Evolutionary conservation across 2,329 filamentous ascomycete species (phyloP), one percentile per base, ranked within the genome.

Genomic region (Beauveria asiatica): DNA sequence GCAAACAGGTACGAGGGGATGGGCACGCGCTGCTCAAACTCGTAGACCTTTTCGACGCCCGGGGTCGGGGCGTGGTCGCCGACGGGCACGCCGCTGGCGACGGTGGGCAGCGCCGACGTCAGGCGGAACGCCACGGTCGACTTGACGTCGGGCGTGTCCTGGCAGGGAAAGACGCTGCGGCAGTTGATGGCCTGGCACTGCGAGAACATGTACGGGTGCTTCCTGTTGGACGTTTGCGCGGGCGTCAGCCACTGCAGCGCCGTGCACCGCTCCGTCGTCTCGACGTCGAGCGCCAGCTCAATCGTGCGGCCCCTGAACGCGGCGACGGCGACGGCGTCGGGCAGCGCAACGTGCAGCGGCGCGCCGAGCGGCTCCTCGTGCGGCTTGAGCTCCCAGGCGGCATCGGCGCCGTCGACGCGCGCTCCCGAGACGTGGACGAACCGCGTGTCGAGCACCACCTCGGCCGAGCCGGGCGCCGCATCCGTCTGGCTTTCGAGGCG

Each of bases 111-210:
- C 5, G 88, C 85, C 25, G 92, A 97, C 27, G 86, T 86, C 69
- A 99, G 88, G 69, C 87, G 89, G 78, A 97, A 97, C 64, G 87
- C 86, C 74, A 92, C 92, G 1, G 92, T 95, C n/a, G 90, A 92
- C 78, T 99, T 99, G 68, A 97, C 89, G 72, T 97, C 93, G 3
- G 94, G 94, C 1, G 94, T 97, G 71, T 99, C 94, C 77, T 97
- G 93, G 75, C 93, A 97, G 7, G 94, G 94, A 73, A 97, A 96
- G 63, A 97, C 83, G 52, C 92, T 96, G 62, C 94, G 86, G 48
- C 90, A 91, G 69, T 97, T 92, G 69, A 97, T 97, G 58, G 93
- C 92, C 78, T 99, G 93, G 73, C 92, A 96, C 78, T 97, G 94
- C 49, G 90, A 95, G 78, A 97, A 97, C 86, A 97, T 93, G 75